Evolutionary conservation across 345 rosid genomes (phyloP).

Genomic region (Corchorus olitorius): DNA sequence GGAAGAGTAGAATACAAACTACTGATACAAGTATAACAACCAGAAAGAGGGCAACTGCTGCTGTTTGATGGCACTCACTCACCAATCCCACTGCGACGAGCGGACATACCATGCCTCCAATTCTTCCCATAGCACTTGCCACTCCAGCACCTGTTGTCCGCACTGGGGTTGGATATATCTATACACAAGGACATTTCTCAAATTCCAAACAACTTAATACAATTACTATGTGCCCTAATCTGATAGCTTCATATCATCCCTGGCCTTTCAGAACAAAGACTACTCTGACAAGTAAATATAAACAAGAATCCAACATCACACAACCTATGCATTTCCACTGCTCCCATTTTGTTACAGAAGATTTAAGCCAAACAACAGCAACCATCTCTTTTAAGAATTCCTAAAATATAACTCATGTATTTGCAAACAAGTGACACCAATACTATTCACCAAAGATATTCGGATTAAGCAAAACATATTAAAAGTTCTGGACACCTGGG

Average conservation of each 20-base stretch:
- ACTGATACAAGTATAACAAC: constrained; percentile 35
- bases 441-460: neutral
- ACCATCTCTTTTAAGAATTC: neutral
- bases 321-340: neutral
- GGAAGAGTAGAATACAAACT: constrained; percentile 40
- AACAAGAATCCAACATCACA: neutral
- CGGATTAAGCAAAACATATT: neutral
- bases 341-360: neutral
- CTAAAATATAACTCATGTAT: neutral
- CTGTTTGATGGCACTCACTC: constrained; percentile 54
- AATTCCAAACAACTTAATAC: neutral
- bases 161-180: constrained; percentile 63
- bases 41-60: constrained; percentile 43
- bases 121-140: constrained; percentile 57
- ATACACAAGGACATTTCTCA: neutral
- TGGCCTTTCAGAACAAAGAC: neutral
- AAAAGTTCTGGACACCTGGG: neutral
- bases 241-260: neutral
- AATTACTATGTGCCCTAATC: neutral
- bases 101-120: constrained; percentile 70
- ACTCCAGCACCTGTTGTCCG: constrained; percentile 62
- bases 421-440: neutral
- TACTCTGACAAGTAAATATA: too few relatives aligned
- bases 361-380: neutral
- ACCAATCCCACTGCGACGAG: constrained; percentile 56